Base-by-base conservation (phyloP, 2,329 filamentous ascomycete species). In the Hypoxylon sp. region DNA sequence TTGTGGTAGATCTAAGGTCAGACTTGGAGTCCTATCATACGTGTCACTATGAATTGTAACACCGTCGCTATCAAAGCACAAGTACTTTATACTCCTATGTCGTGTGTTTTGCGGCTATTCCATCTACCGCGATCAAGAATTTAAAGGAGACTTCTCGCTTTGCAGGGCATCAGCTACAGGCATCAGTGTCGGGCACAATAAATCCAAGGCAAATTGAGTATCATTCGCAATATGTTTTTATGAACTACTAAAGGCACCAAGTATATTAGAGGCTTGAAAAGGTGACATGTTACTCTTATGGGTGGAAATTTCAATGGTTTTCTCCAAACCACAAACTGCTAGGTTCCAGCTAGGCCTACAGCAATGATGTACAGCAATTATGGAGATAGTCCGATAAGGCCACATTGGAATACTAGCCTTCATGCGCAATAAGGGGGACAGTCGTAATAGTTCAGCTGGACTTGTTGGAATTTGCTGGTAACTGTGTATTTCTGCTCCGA, bases 301-400 rank as follows among this genome's bases (percentile, higher is more conserved):
- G 7, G 4, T 41, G 37, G 15, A 15, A 34, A 13, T 4, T 34
- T 13, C 13, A 34, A 6, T 15, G 13, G 1, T 13, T 10, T 32
- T 32, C 8, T 34, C 13, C 11, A 3, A 13, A 15, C 32, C 32
- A 15, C 13, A 15, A 11, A 34, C 3, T 6, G 13, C 13, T 34
- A 41, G n/a, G 37, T 41, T 41, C n/a, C n/a, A n/a, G 37, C 34
- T 41, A 19, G n/a, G 37, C 37, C 37, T 41, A 41, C 37, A 17
- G 7, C n/a, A 41, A 41, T 4, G 32, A 13, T 19, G 6, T 15
- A 39, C 17, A 39, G 11, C 34, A n/a, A 39, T 39, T 17, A 34
- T 6, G 13, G 6, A 39, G 13, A n/a, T 6, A 39, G 13, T 15
- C 15, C 37, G 19, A 6, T 19, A 41, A 19, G 4, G n/a, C 37